Base-by-base conservation (phyloP, 2,329 filamentous ascomycete species). In the Nannizzia gypsea region DNA sequence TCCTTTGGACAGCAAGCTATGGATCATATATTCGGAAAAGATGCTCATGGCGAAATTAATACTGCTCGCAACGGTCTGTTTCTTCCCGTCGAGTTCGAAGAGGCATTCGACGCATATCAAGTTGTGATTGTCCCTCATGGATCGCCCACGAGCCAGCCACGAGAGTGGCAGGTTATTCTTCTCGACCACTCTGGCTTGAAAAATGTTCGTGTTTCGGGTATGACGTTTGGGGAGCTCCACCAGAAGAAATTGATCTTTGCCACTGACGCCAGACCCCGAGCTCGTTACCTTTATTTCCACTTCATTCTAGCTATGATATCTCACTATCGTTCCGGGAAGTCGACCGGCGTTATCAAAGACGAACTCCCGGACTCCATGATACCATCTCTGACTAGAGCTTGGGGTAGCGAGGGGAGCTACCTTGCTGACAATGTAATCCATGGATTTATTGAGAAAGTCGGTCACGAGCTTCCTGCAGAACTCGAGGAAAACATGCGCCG, bases 1-100 rank as follows among this genome's bases (percentile, higher is more conserved):
- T 40, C 40, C 5, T 15, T 60, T 6, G 62, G 62, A 0, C 60
- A 63, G 15, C 13, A 42, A 0, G 1, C 46, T 0, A 61, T 61
- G 62, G 13, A n/a, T 15, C 55, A 61, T 26, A 58, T 63, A 2
- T 63, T 63, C 26, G 62, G 62, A 0, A 6, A 26, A 20, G 57
- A 63, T 0, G 42, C 57, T 1, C n/a, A 58, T 1, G 24, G 11
- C 0, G 60, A 63, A 15, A 44, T 63, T 2, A 61, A 63, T 36
- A 40, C 42, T 2, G 50, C 57, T 1, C 20, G 52, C 28, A 63
- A 63, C 54, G 60, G 61, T 0, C 60, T 63, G 5, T 26, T 48
- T 15, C 59, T 56, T 15, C 52, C 44, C 3, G 3, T 13, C 3
- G 40, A 24, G 2, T 11, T 55, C 26, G 52, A 58, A 15, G 15